These are phyloP conservation scores for Elongisporangium prolatum DNA, from an alignment of 352 stramenopile genomes.

Conservation along the genomic window DNA sequence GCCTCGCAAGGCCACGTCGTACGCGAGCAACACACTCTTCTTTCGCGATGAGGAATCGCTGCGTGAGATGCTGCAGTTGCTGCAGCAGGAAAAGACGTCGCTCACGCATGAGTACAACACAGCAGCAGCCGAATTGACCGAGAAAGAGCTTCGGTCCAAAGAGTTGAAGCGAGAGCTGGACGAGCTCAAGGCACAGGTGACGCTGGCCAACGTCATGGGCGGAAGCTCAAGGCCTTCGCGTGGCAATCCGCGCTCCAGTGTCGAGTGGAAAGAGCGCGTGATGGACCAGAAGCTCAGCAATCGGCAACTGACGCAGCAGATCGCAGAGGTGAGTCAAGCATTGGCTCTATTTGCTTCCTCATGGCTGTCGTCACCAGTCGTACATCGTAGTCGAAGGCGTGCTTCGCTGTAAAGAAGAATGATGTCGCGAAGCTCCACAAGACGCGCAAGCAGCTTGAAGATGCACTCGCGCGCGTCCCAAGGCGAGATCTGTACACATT, in stretches of 20 bases:
- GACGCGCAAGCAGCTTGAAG: conserved; percentile 26
- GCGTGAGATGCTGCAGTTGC: conserved; percentile 24
- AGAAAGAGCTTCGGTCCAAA: conserved; percentile 27
- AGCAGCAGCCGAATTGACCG: conserved; percentile 22
- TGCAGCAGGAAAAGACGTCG: conserved; percentile 35
- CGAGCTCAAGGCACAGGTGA: conserved; percentile 49
- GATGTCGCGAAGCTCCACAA: conserved; percentile 15
- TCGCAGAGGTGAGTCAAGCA: conserved; percentile 12
- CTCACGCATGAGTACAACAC: conserved; percentile 26
- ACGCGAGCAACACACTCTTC: conserved; percentile 31
- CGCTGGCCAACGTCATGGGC: conserved; percentile 20
- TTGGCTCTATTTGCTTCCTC: not conserved
- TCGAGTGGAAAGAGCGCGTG: conserved; percentile 40
- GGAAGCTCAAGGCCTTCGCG: not conserved
- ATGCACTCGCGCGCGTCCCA: conserved; percentile 26
- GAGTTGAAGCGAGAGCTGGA: conserved; percentile 41
- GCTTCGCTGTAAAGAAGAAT: conserved; percentile 9
- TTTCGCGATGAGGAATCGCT: conserved; percentile 56
- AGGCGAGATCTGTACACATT: conserved; percentile 41
- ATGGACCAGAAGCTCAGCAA: conserved; percentile 44
- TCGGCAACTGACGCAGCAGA: conserved; percentile 23
- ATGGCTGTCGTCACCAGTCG: not conserved
- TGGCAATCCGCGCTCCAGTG: conserved; percentile 21
- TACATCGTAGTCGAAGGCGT: conserved; percentile 6
- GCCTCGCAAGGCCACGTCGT: conserved; percentile 12